phyloP scores from a whole-genome alignment of 2,329 filamentous ascomycete genomes.

The Passalora sequoiae region DNA sequence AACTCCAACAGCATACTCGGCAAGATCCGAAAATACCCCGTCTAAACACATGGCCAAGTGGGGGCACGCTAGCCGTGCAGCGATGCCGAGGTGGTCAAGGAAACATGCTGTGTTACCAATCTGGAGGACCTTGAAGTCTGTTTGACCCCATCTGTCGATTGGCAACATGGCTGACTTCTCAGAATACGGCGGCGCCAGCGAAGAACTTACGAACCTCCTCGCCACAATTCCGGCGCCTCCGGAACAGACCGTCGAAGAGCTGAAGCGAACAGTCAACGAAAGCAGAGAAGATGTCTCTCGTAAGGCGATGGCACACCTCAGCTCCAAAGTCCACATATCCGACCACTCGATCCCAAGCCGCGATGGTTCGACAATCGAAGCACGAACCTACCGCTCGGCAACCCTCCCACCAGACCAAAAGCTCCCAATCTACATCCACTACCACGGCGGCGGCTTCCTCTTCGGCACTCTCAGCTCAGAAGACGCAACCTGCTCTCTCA shows the following conservation, averaged over 20 bases:
- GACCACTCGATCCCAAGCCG: constrained; percentile 37
- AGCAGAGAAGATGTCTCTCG: constrained; percentile 13
- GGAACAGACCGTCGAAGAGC: constrained; percentile 12
- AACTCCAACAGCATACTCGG: too few relatives aligned
- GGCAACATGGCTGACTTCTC: constrained; percentile 24
- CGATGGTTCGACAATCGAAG: constrained; percentile 43
- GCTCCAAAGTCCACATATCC: constrained; percentile 7
- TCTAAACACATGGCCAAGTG: too few relatives aligned
- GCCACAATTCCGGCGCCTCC: constrained; percentile 11
- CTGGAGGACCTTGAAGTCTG: too few relatives aligned
- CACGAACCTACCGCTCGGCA: constrained; percentile 45
- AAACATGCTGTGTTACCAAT: too few relatives aligned
- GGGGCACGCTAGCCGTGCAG: too few relatives aligned
- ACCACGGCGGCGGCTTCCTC: constrained; percentile 55
- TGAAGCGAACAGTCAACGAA: constrained; percentile 14
- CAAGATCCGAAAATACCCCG: too few relatives aligned
- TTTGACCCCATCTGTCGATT: too few relatives aligned
- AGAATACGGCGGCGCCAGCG: constrained; percentile 16
- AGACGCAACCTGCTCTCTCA: constrained; percentile 48
- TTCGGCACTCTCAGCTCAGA: constrained; percentile 52
- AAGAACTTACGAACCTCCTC: constrained; percentile 14
- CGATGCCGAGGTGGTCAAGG: too few relatives aligned
- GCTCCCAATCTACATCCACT: constrained; percentile 44
- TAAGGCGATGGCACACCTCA: constrained; percentile 12
- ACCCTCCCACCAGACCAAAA: constrained; percentile 30